Evolutionary conservation across 768 basidiomycete species (phyloP).

Genomic region (Strobilomyces dryophilus): DNA sequence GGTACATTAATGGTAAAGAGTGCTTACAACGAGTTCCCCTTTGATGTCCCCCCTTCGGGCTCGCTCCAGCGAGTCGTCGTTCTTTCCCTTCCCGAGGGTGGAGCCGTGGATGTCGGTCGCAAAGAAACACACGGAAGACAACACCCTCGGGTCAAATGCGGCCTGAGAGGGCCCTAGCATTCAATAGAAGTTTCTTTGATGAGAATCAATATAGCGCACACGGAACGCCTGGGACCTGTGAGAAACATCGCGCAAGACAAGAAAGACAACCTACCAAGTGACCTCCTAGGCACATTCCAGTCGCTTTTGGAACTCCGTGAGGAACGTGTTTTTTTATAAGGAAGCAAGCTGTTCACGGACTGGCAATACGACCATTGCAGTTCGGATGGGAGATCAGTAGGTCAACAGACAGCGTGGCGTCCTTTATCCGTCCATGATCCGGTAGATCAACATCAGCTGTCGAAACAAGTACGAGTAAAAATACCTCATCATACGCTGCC

Average conservation of each 20-base stretch:
- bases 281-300: constrained; percentile 89
- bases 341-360: constrained; percentile 35
- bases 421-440: constrained; percentile 39
- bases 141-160: constrained; percentile 80
- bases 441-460: not conserved
- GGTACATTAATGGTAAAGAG: not conserved
- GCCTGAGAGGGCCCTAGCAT: constrained; percentile 43
- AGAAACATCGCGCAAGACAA: not conserved
- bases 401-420: constrained; percentile 74
- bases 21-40: constrained; percentile 77
- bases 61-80: constrained; percentile 74
- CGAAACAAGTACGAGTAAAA: not conserved
- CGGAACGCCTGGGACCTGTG: constrained; percentile 43
- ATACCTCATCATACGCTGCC: constrained; percentile 83
- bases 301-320: constrained; percentile 42
- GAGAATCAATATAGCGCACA: constrained; percentile 28
- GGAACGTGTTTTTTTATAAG: not conserved
- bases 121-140: constrained; percentile 89
- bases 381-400: constrained; percentile 66
- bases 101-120: constrained; percentile 91
- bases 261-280: constrained; percentile 55
- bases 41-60: constrained; percentile 79
- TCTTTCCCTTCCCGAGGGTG: constrained; percentile 79
- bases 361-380: constrained; percentile 90
- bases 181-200: constrained; percentile 1